phyloP scores from a whole-genome alignment of 176 grass and related monocot genomes.

The Avena atlantica region DNA sequence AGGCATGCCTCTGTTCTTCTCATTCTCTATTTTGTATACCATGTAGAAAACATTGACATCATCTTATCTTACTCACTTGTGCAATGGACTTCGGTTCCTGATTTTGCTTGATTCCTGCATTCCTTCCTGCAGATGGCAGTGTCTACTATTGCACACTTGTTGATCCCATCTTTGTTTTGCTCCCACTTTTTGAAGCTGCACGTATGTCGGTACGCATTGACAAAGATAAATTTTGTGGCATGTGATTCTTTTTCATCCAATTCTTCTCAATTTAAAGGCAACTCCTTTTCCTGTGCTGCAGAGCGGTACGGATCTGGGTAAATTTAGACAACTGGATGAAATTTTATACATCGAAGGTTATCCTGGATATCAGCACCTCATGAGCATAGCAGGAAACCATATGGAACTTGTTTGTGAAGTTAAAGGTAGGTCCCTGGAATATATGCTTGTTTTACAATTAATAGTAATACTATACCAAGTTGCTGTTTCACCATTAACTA shows the following conservation, averaged over 20 bases:
- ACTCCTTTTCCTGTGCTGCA: constrained; percentile 44
- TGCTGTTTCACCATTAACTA: background rate
- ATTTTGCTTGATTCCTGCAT: constrained; percentile 28
- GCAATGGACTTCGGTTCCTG: background rate
- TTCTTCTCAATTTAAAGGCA: background rate
- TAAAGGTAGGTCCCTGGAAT: constrained; percentile 61
- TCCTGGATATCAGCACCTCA: constrained; percentile 85
- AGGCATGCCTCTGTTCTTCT: background rate
- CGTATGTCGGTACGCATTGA: constrained; percentile 68
- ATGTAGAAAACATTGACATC: background rate
- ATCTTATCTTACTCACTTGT: background rate
- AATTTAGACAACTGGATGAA: constrained; percentile 94
- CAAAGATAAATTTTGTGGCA: constrained; percentile 16
- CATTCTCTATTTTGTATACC: constrained; percentile 6
- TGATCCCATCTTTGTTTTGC: constrained; percentile 81
- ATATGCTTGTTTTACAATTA: constrained; percentile 24
- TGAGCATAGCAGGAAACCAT: constrained; percentile 64
- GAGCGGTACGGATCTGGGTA: constrained; percentile 74
- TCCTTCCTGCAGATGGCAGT: constrained; percentile 75
- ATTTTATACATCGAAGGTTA: constrained; percentile 90
- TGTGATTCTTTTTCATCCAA: constrained; percentile 26
- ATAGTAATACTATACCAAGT: background rate
- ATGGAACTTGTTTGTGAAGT: constrained; percentile 87
- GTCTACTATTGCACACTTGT: constrained; percentile 82
- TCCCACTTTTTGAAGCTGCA: constrained; percentile 78